Evolutionary conservation across 306 rosid species (phyloP), one percentile per base, ranked within the genome.

Genomic region (Cucurbita ficifolia): DNA sequence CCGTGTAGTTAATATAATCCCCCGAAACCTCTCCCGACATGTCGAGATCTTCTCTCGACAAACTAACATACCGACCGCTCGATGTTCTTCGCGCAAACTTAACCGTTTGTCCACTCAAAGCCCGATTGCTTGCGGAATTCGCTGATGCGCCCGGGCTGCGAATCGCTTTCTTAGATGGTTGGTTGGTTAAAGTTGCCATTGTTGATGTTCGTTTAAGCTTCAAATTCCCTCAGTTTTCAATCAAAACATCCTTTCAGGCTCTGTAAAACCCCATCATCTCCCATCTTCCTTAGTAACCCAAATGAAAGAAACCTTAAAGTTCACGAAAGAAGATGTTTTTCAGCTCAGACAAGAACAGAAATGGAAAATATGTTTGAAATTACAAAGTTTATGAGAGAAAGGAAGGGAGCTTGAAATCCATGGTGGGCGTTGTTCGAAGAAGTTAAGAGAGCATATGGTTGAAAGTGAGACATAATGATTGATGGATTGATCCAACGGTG

Each of bases 1-100:
- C 98, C 0, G 96, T 92, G 81, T 92, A 92, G 77, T 90, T 90
- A 86, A 83, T 88, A 45, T 90, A 92, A 52, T 92, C 96, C 12
- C 83, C 89, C 0, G 96, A 84, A 3, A 83, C 10, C 1, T 92
- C 98, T 9, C 87, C 87, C 0, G 96, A 88, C 89, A 80, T 87
- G 49, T 92, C 96, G n/a, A 92, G 82, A 70, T 92, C 98, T 43
- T 92, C 98, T 84, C 88, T 87, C 3, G 98, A 90, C 4, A 92
- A 64, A 73, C 78, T 92, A 1, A 92, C 96, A 74, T 88, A 88
- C 57, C 88, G 81, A 0, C 98, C 98, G 53, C 98, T 92, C 9
- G 96, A 92, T 3, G 98, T 92, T 76, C 96, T 74, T 58, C 96
- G 76, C 0, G 98, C 96, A 19, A 92, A 92, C 57, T 90, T 92